Evolutionary conservation across 192 early-diverging fungal species (phyloP).

Genomic region (Coemansia umbellata): DNA sequence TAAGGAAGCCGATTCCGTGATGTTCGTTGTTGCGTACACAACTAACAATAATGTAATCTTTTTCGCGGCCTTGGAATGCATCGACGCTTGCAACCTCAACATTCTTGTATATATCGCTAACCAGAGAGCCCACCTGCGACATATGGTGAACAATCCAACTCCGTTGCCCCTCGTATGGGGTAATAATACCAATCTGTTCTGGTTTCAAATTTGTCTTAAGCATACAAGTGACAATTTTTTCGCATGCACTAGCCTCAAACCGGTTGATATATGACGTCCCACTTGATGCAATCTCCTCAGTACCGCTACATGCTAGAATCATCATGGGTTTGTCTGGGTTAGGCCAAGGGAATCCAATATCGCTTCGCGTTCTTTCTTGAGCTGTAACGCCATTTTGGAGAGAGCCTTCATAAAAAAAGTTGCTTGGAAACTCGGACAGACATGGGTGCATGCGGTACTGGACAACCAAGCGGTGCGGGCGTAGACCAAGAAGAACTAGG

Average conservation of each 20-base stretch:
- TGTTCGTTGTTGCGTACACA: conserved; percentile 98
- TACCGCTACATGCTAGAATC: conserved; percentile 87
- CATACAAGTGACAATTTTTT: conserved; percentile 94
- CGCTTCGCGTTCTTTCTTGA: conserved; percentile 79
- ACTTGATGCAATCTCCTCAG: conserved; percentile 94
- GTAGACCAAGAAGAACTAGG: conserved; percentile 83
- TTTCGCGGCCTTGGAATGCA: conserved; percentile 99
- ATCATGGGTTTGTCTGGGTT: conserved; percentile 91
- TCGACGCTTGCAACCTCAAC: conserved; percentile 99
- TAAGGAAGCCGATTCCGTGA: conserved; percentile 93
- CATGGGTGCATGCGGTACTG: conserved; percentile 99
- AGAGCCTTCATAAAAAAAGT: conserved; percentile 99
- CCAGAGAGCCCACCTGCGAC: conserved; percentile 87
- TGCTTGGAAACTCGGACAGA: conserved; percentile 96
- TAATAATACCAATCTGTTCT: conserved; percentile 95
- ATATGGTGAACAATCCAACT: conserved; percentile 94
- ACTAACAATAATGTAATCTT: conserved; percentile 98
- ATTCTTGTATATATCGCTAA: conserved; percentile 94
- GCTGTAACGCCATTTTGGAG: conserved; percentile 96
- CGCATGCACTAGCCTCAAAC: conserved; percentile 93
- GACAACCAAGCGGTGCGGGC: conserved; percentile 93
- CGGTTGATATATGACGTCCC: conserved; percentile 98
- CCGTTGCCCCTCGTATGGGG: conserved; percentile 98
- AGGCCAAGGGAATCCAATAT: conserved; percentile 97
- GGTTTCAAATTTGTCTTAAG: conserved; percentile 83